Percentiles rank a stretch among this genome's conserved stretches.
These are phyloP conservation scores for Scedosporium dehoogii DNA, from an alignment of 2,329 filamentous ascomycete species.

Conservation along the genomic window DNA sequence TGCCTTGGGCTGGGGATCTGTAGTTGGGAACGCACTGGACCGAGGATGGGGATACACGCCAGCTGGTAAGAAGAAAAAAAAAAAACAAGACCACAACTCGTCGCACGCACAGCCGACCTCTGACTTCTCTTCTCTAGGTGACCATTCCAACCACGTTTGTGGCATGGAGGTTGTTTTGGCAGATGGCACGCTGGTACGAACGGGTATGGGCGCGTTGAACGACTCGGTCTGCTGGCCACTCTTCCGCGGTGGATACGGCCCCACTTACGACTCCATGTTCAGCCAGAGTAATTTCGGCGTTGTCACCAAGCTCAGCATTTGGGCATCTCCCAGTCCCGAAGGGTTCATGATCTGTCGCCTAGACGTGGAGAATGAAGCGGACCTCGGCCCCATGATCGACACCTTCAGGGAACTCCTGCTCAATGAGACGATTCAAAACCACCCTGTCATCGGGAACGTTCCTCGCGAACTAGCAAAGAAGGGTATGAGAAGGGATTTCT, in stretches of 20 bases:
- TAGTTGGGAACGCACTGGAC: conserved; percentile 35
- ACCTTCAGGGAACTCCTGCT: conserved; percentile 21
- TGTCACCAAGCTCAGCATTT: conserved; percentile 43
- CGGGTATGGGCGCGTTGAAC: conserved; percentile 36
- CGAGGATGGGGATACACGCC: conserved; percentile 36
- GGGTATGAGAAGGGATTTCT: conserved; percentile 19
- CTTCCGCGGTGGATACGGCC: conserved; percentile 29
- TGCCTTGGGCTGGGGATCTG: conserved; percentile 29
- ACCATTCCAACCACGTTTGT: conserved; percentile 31
- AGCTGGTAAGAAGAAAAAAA: conserved; percentile 9
- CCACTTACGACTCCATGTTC: conserved; percentile 34
- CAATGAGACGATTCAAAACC: conserved; percentile 29
- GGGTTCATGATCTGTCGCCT: conserved; percentile 27
- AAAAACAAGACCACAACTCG: background rate
- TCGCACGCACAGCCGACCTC: background rate
- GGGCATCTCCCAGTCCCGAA: conserved; percentile 24
- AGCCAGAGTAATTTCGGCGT: conserved; percentile 42
- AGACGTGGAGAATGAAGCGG: conserved; percentile 25
- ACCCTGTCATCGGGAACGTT: conserved; percentile 32
- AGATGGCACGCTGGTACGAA: conserved; percentile 32
- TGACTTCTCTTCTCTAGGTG: conserved; percentile 20
- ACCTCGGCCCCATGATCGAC: conserved; percentile 24
- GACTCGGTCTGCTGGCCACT: conserved; percentile 28
- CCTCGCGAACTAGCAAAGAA: conserved; percentile 29
- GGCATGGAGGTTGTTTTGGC: conserved; percentile 34